Base-by-base conservation (phyloP, 1,284 basidiomycete species). In the Ustilago lituana region DNA sequence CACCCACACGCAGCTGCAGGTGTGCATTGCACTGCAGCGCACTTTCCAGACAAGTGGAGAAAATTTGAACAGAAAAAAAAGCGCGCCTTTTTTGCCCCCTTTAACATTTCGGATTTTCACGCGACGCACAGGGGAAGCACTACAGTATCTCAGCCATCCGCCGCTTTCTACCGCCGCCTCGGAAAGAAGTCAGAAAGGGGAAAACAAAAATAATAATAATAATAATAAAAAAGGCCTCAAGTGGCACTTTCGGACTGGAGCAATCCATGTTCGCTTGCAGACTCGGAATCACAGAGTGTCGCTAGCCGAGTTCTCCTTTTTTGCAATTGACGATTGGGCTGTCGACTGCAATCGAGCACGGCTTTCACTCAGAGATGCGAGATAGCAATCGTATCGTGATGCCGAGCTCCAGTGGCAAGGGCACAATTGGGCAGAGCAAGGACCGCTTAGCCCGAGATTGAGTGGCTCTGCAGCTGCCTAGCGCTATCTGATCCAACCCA, bases 251-350 rank as follows among this genome's bases (percentile, higher is more conserved):
- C 62, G 50, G 50, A 41, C 31, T 46, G 36, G 40, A 45, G 41
- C 37, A 55, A 55, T 59, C 56, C 56, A 54, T 37, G 55, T 55
- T 64, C 54, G 54, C 62, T 65, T 54, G 46, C 22, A 39, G 9
- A 22, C 41, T 44, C 41, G 24, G 41, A 32, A 22, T 17, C 6
- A 6, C 26, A 17, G 26, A 12, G 26, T 31, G n/a, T 31, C 23
- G 15, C 5, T 65, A 59, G 37, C 47, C 55, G 56, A 65, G 56
- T 46, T 40, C 23, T 17, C 17, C 10, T 31, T 29, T n/a, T 37
- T 39, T 52, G 19, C 3, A 19, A 44, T 20, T 45, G 40, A 22
- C 31, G 26, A 31, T 8, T 11, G 14, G 27, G 9, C 23, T 27
- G 6, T 24, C 31, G 6, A 14, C 11, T 36, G 6, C n/a, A n/a